phyloP scores from a whole-genome alignment of 495 filamentous ascomycete genomes.

The Cercophora sp. region DNA sequence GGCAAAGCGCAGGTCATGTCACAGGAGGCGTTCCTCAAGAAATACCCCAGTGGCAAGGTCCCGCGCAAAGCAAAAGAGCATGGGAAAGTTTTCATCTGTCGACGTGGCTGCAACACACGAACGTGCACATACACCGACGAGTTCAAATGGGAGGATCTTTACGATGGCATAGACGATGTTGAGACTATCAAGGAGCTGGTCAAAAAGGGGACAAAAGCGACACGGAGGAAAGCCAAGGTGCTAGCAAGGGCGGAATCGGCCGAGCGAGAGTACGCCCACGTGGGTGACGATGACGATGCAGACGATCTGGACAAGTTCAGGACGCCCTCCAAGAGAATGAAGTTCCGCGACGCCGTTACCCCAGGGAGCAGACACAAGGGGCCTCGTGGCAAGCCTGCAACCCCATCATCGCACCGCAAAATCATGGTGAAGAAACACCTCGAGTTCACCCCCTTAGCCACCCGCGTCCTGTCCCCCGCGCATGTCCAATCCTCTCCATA shows the following conservation, averaged over 20 bases:
- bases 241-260: constrained; percentile 23
- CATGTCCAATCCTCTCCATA: constrained; percentile 83
- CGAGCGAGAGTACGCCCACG: constrained; percentile 47
- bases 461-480: constrained; percentile 72
- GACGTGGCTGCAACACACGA: constrained; percentile 79
- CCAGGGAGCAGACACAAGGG: constrained; percentile 42
- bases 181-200: constrained; percentile 59
- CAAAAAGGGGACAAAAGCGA: constrained; percentile 64
- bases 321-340: constrained; percentile 37
- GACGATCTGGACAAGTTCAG: constrained; percentile 40
- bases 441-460: constrained; percentile 92
- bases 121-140: constrained; percentile 91
- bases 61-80: constrained; percentile 69
- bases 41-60: constrained; percentile 73
- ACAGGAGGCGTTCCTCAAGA: constrained; percentile 54
- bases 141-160: constrained; percentile 86
- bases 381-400: constrained; percentile 41
- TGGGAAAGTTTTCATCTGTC: constrained; percentile 88
- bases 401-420: constrained; percentile 65
- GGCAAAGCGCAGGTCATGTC: constrained; percentile 83
- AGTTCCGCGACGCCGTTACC: constrained; percentile 24
- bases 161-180: constrained; percentile 61
- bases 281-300: constrained; percentile 33
- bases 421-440: constrained; percentile 86
- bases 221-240: constrained; percentile 51